phyloP scores from a whole-genome alignment of 768 basidiomycete genomes.

The Suillus tomentosus region DNA sequence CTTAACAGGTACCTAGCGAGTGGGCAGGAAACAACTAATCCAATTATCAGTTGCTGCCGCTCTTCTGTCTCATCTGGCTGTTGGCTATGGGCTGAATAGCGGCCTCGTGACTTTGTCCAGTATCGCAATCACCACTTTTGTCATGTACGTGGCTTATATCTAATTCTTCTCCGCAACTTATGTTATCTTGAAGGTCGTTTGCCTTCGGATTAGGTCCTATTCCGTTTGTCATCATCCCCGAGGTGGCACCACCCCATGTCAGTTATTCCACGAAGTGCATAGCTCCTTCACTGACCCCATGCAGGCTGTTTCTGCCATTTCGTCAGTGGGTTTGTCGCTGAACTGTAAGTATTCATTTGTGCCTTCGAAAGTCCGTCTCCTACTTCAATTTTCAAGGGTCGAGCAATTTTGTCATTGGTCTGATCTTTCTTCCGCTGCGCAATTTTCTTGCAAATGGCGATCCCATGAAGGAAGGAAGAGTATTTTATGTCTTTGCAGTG shows the following conservation, averaged over 20 bases:
- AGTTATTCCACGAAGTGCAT: slow-evolving; percentile 29
- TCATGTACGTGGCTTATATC: slow-evolving; percentile 53
- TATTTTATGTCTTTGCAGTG: slow-evolving; percentile 84
- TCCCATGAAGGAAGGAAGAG: slow-evolving; percentile 70
- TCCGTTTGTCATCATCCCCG: slow-evolving; percentile 91
- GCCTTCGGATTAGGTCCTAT: slow-evolving; percentile 89
- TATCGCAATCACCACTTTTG: slow-evolving; percentile 74
- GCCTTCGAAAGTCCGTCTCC: neutral
- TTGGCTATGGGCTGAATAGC: slow-evolving; percentile 72
- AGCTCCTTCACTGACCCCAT: slow-evolving; percentile 5
- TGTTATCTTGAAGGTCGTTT: slow-evolving; percentile 60
- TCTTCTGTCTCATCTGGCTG: slow-evolving; percentile 59
- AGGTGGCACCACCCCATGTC: slow-evolving; percentile 81
- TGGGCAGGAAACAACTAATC: slow-evolving; percentile 76
- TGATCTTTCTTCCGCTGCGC: slow-evolving; percentile 83
- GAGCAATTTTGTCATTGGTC: slow-evolving; percentile 80
- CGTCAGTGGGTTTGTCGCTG: slow-evolving; percentile 70
- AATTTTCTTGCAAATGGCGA: slow-evolving; percentile 67
- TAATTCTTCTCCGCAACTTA: slow-evolving; percentile 4
- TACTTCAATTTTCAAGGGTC: slow-evolving; percentile 55
- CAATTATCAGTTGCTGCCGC: slow-evolving; percentile 66
- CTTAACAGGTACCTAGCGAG: slow-evolving; percentile 44
- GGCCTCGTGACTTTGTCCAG: slow-evolving; percentile 65
- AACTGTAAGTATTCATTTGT: slow-evolving; percentile 53
- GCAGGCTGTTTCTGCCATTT: slow-evolving; percentile 80